Evolutionary conservation across 2,329 filamentous ascomycete species (phyloP).

Genomic region (Colletotrichum endophyticum): DNA sequence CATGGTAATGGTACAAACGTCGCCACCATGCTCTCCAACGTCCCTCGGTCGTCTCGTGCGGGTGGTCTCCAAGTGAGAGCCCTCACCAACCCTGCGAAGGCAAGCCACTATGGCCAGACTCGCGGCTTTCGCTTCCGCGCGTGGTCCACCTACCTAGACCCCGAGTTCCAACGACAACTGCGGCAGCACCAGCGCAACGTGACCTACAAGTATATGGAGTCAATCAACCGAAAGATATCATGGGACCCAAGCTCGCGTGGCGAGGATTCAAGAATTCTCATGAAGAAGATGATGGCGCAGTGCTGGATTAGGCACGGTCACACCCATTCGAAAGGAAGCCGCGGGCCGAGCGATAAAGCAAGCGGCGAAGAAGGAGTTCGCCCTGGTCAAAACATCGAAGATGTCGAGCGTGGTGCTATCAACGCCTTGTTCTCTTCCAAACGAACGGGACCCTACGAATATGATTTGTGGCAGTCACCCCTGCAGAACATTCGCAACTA

Average conservation of each 20-base stretch:
- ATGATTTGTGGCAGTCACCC: constrained; percentile 34
- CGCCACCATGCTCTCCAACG: constrained; percentile 30
- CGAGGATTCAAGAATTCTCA: constrained; percentile 37
- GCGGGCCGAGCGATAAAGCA: constrained; percentile 34
- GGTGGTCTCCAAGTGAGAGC: constrained; percentile 25
- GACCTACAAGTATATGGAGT: constrained; percentile 52
- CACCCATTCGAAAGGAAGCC: constrained; percentile 30
- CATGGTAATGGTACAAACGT: constrained; percentile 3
- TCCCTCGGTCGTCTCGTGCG: constrained; percentile 32
- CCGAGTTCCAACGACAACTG: constrained; percentile 44
- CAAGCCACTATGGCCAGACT: constrained; percentile 39
- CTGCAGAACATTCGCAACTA: constrained; percentile 38
- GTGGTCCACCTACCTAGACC: constrained; percentile 49
- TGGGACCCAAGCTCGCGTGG: constrained; percentile 47
- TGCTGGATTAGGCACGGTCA: constrained; percentile 38
- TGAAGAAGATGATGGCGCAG: constrained; percentile 47
- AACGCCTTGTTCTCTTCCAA: constrained; percentile 46
- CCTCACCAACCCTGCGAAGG: neutral
- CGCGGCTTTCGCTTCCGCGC: constrained; percentile 54
- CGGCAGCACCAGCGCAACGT: constrained; percentile 47
- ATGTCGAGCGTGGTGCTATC: constrained; percentile 49
- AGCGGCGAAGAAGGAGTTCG: constrained; percentile 43
- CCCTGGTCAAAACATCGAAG: constrained; percentile 46
- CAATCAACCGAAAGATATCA: constrained; percentile 45
- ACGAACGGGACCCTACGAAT: constrained; percentile 21